These are phyloP conservation scores for Hibiscus tridactylites DNA, from an alignment of 345 rosid genomes.

Conservation along the genomic window DNA sequence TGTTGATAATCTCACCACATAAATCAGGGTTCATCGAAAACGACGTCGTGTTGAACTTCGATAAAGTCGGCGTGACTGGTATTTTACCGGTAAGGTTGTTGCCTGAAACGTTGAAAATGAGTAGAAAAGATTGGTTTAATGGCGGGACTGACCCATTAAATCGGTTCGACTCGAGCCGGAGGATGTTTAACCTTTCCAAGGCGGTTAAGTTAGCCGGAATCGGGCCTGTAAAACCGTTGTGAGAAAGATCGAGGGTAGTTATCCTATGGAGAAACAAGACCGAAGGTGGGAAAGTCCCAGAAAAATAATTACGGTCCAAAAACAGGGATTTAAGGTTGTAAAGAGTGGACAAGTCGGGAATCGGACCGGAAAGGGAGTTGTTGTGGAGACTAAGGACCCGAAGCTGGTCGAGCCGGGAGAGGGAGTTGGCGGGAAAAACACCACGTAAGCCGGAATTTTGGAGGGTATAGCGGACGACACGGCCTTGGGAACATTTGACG, in stretches of 20 bases:
- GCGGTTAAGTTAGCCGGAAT: constrained; percentile 44
- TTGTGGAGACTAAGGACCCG: constrained; percentile 66
- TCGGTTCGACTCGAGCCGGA: constrained; percentile 55
- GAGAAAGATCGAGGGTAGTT: constrained; percentile 47
- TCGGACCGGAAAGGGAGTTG: constrained; percentile 76
- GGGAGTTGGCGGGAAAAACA: constrained; percentile 42
- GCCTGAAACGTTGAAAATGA: constrained; percentile 53
- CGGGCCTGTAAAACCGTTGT: constrained; percentile 44
- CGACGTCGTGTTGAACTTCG: constrained; percentile 51
- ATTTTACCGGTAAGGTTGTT: constrained; percentile 68
- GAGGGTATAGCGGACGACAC: constrained; percentile 63
- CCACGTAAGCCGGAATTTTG: constrained; percentile 60
- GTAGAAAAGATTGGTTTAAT: constrained; percentile 55
- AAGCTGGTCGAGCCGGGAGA: constrained; percentile 86
- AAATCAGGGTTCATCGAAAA: constrained; percentile 56
- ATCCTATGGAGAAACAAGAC: constrained; percentile 54
- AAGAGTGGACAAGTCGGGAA: constrained; percentile 80
- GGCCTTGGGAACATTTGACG: constrained; percentile 70
- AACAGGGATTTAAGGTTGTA: constrained; percentile 61
- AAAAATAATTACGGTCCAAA: constrained; percentile 48
- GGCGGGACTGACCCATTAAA: constrained; percentile 68
- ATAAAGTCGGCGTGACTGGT: constrained; percentile 57
- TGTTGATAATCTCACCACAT: constrained; percentile 71
- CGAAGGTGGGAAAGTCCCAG: constrained; percentile 69
- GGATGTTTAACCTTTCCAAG: constrained; percentile 48